phyloP scores from a whole-genome alignment of 2,329 filamentous ascomycete species.

The Aspergillus carbonarius region DNA sequence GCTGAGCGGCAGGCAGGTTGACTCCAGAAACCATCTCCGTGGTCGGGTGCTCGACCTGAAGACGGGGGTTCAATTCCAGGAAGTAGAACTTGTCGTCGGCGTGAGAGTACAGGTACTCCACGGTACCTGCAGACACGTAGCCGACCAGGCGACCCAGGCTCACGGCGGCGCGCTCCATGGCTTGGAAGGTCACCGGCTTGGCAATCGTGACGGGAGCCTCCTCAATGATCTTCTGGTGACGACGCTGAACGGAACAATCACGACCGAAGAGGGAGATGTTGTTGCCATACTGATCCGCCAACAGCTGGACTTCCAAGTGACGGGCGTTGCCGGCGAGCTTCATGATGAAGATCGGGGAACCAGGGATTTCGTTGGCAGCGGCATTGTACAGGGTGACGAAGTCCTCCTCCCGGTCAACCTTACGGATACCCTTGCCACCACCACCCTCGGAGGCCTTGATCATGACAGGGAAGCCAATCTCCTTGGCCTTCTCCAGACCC shows the following conservation, averaged over 20 bases:
- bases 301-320: slow-evolving; percentile 94
- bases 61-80: slow-evolving; percentile 95
- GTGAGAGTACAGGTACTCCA: slow-evolving; percentile 98
- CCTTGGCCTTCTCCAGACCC: slow-evolving; percentile 78
- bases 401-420: slow-evolving; percentile 79
- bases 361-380: slow-evolving; percentile 94
- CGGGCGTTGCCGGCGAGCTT: slow-evolving; percentile 95
- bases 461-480: slow-evolving; percentile 99
- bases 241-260: slow-evolving; percentile 97
- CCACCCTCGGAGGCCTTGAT: slow-evolving; percentile 99
- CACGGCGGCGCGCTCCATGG: slow-evolving; percentile 96
- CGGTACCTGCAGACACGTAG: slow-evolving; percentile 97
- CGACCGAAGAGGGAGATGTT: slow-evolving; percentile 98
- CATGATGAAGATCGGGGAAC: slow-evolving; percentile 99
- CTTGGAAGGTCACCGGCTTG: slow-evolving; percentile 81
- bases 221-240: slow-evolving; percentile 99
- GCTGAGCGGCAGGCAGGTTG: slow-evolving; percentile 92
- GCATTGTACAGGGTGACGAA: slow-evolving; percentile 91
- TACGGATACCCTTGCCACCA: slow-evolving; percentile 98
- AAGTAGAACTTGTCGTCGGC: slow-evolving; percentile 99
- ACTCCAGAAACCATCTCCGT: slow-evolving; percentile 99
- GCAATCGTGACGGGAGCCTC: slow-evolving; percentile 98
- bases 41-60: slow-evolving; percentile 98
- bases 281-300: slow-evolving; percentile 99
- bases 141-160: slow-evolving; percentile 91